Percentiles rank a stretch among this genome's conserved stretches.
Evolutionary conservation across 83 land plant genomes (phyloP).

Genomic region (Picea mariana): DNA sequence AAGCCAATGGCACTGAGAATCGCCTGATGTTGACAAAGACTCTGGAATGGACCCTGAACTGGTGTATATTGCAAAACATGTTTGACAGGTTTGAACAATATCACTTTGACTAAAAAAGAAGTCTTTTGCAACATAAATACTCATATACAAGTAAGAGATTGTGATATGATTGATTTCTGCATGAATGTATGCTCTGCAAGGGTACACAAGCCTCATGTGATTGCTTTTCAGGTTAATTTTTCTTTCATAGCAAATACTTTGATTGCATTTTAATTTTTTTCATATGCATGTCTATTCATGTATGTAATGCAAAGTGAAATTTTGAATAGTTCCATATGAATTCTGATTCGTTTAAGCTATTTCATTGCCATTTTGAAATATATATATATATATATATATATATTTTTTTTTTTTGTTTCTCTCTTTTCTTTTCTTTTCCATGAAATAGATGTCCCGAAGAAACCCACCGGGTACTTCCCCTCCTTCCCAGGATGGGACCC

Average conservation of each 20-base stretch:
- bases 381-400: too few relatives aligned
- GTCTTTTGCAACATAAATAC: not conserved
- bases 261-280: not conserved
- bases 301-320: not conserved
- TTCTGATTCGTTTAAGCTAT: too few relatives aligned
- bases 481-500: too few relatives aligned
- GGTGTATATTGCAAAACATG: constrained; percentile 98
- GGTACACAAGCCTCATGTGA: not conserved
- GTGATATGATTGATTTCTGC: not conserved
- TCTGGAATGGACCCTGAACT: constrained; percentile 93
- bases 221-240: not conserved
- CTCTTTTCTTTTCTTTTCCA: too few relatives aligned
- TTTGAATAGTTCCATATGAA: too few relatives aligned
- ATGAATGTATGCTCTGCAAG: not conserved
- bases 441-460: too few relatives aligned
- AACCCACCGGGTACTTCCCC: too few relatives aligned
- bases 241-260: not conserved
- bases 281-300: not conserved
- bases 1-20: constrained; percentile 38
- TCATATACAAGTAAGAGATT: not conserved
- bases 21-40: constrained; percentile 78
- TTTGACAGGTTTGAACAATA: constrained; percentile 79
- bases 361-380: too few relatives aligned
- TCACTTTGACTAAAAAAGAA: not conserved
- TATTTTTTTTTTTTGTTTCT: too few relatives aligned